Conservation (phyloP, 228 moss, liverwort and hornwort species). For the Sphagnum fallax region DNA sequence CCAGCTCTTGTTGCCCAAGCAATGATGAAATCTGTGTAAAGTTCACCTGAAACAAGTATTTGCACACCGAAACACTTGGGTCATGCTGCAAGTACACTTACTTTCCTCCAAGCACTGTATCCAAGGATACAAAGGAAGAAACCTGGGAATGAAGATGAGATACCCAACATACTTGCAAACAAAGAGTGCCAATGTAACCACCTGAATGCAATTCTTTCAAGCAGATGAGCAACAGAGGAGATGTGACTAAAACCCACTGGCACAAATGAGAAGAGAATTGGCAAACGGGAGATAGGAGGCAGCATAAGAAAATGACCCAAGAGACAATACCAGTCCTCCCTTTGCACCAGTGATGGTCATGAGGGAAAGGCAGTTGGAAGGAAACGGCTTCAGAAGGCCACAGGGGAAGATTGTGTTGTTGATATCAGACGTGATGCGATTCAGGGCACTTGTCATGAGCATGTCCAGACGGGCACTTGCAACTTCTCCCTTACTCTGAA, state of each 20-base stretch:
- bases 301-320: too few species aligned
- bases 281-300: too few species aligned
- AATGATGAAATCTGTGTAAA: slow-evolving; percentile 95
- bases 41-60: slow-evolving; percentile 56
- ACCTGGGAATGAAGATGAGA: not conserved
- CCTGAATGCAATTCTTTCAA: too few species aligned
- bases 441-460: slow-evolving; percentile 97
- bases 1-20: slow-evolving; percentile 96
- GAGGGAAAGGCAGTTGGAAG: slow-evolving; percentile 79
- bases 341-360: slow-evolving; percentile 99
- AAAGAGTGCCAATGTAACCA: too few species aligned
- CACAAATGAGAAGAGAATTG: too few species aligned
- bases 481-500: slow-evolving; percentile 75
- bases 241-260: too few species aligned
- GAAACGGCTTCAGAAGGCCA: slow-evolving; percentile 83
- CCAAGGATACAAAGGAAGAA: not conserved
- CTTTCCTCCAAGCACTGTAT: not conserved
- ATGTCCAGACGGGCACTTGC: slow-evolving; percentile 93
- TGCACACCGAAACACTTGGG: not conserved
- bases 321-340: slow-evolving; percentile 79
- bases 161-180: too few species aligned
- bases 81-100: not conserved
- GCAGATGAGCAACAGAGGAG: too few species aligned
- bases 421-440: slow-evolving; percentile 88
- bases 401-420: slow-evolving; percentile 84